These are phyloP conservation scores for Nakazawaea pomicola DNA, from an alignment of 805 yeast species.

Conservation along the genomic window DNA sequence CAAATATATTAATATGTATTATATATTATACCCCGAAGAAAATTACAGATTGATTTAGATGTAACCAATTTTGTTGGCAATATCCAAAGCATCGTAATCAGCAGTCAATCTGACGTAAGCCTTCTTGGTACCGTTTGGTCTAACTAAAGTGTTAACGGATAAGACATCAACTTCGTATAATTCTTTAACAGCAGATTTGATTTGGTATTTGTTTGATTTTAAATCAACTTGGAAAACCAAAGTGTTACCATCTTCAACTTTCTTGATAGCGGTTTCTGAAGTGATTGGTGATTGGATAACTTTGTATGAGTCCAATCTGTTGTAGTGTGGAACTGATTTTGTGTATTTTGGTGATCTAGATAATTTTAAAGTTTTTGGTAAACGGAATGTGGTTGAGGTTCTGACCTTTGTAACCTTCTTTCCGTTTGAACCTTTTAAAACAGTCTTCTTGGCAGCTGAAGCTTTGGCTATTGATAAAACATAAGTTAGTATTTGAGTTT, in stretches of 20 bases:
- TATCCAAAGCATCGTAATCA: slow-evolving; percentile 98
- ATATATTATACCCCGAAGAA: too few relatives aligned
- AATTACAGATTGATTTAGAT: slow-evolving; percentile 56
- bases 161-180: slow-evolving; percentile 93
- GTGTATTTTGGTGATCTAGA: slow-evolving; percentile 95
- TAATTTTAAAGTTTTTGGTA: slow-evolving; percentile 94
- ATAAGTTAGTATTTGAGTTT: slow-evolving; percentile 22
- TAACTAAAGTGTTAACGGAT: slow-evolving; percentile 93
- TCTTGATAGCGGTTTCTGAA: slow-evolving; percentile 98
- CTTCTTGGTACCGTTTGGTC: slow-evolving; percentile 99
- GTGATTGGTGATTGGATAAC: slow-evolving; percentile 91
- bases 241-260: slow-evolving; percentile 99
- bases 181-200: slow-evolving; percentile 97
- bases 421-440: slow-evolving; percentile 92
- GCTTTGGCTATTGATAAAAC: slow-evolving; percentile 60
- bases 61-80: slow-evolving; percentile 99
- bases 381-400: slow-evolving; percentile 92
- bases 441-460: slow-evolving; percentile 97
- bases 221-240: slow-evolving; percentile 97
- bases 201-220: slow-evolving; percentile 97
- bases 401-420: slow-evolving; percentile 90
- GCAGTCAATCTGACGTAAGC: slow-evolving; percentile 99
- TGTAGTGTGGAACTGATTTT: slow-evolving; percentile 95
- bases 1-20: background rate
- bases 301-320: slow-evolving; percentile 95